Base-by-base conservation (phyloP, 768 basidiomycete species). In the Clitopilus passeckerianus region DNA sequence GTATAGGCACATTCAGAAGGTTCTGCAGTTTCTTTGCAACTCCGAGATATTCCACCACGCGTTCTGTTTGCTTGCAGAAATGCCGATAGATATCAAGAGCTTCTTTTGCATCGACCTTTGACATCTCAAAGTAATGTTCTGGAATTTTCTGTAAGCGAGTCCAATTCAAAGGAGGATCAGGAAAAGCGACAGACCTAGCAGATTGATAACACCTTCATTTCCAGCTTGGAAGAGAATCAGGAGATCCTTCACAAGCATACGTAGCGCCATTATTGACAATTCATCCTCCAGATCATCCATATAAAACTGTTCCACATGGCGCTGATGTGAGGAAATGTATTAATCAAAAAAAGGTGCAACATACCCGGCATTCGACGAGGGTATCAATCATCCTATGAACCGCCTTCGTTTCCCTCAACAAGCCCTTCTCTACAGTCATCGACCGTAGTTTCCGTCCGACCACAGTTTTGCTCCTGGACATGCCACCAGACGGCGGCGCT, bases 91-190 rank as follows among this genome's bases (percentile, higher is more conserved):
- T 87, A 16, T 75, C 72, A 23, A 98, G 82, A 1, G 96, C 91
- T 33, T 90, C 86, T 35, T 82, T 75, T 0, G 96, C 97, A 68
- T 98, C 96, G n/a, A 87, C 73, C 62, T 91, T 90, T 0, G 94
- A 93, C 97, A 98, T 98, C 70, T 97, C 95, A 67, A 98, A 98
- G 73, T 97, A 99, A 74, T 96, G 90, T 68, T 98, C 97, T 87
- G 61, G 23, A 56, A 9, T 4, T 53, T 23, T 14, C 24, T 57
- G 72, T n/a, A 66, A 33, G 22, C 56, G 74, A 63, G 15, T 41
- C 15, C n/a, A 14, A 15, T 41, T 41, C 37, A 41, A 14, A 4
- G 37, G 37, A 15, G 50, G 64, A 59, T 10, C 53, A 22, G 22
- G 50, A 15, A 18, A 23, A 72, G 69, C 9, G 70, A 74, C 72